Evolutionary conservation across 768 basidiomycete genomes (phyloP), one percentile per base, ranked within the genome.

Genomic region (Neoboletus brunneissimus): DNA sequence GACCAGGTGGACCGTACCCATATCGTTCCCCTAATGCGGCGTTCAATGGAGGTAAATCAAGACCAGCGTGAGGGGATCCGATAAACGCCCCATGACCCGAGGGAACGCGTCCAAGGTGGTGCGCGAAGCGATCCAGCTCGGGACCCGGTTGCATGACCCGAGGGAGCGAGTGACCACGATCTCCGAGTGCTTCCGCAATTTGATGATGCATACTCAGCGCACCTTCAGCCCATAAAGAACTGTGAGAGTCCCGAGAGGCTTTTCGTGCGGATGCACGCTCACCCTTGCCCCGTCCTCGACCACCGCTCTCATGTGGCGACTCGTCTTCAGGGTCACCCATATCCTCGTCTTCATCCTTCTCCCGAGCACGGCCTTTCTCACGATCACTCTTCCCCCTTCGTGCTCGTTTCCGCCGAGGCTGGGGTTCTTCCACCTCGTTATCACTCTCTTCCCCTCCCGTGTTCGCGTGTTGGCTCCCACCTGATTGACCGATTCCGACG

Each of bases 401-500:
- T 48, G 79, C 73, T 16, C 86, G 76, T 70, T 87, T 87, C 74
- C 81, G 79, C 72, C 78, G 79, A 35, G 86, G 85, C 59, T 81
- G 79, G 13, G 64, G 72, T 38, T 80, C 81, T 18, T 73, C 72
- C 18, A 66, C 41, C 34, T 72, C 70, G 35, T 65, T 67, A 54
- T 81, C 80, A 53, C 81, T 79, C 31, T 73, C 77, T 38, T 73
- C 79, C 8, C 71, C 70, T 55, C 67, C 70, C 4, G 72, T 73
- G 50, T 73, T 72, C 29, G 68, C 64, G 32, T 70, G 72, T 54
- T 69, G 72, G 27, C 71, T 69, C 38, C 71, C 65, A 57, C 72
- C 72, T 18, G 67, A 71, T 50, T 89, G 82, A 31, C 89, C 88
- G 34, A 94, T 90, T 46, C 89, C 86, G 43, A 93, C 91, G 43